phyloP scores from a whole-genome alignment of 1,139 yeast species.

The Saccharomyces hybrid region DNA sequence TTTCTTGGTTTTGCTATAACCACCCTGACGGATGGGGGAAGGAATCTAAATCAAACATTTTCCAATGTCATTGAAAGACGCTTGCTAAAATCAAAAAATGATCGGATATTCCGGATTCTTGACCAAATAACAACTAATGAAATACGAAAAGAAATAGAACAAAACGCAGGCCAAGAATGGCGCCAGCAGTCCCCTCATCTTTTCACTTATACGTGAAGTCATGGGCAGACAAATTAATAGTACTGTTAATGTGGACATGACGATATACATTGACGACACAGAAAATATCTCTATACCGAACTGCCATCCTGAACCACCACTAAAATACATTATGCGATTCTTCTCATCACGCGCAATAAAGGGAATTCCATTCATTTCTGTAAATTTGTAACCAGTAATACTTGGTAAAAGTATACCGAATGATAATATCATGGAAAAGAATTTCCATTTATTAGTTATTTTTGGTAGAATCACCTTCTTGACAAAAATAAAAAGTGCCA shows the following conservation, averaged over 20 bases:
- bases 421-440: conserved; percentile 35
- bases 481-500: conserved; percentile 40
- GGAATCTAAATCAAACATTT: background rate
- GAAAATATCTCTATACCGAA: conserved; percentile 59
- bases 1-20: too few relatives aligned
- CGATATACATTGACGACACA: conserved; percentile 43
- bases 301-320: conserved; percentile 61
- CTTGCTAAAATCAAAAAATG: conserved; percentile 9
- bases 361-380: conserved; percentile 53
- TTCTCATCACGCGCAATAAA: conserved; percentile 47
- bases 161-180: conserved; percentile 22
- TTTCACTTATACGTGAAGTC: conserved; percentile 12
- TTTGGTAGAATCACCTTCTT: conserved; percentile 40
- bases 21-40: too few relatives aligned
- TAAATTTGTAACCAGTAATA: conserved; percentile 57
- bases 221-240: conserved; percentile 32
- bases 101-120: conserved; percentile 39
- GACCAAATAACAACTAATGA: conserved; percentile 32
- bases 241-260: conserved; percentile 38
- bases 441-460: conserved; percentile 33
- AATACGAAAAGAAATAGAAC: conserved; percentile 32
- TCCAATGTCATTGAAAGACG: background rate
- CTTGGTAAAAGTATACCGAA: conserved; percentile 41
- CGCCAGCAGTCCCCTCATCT: conserved; percentile 17
- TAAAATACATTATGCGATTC: conserved; percentile 44